Evolutionary conservation across 2,329 filamentous ascomycete genomes (phyloP), one percentile per base, ranked within the genome.

Genomic region (Capronia americana): DNA sequence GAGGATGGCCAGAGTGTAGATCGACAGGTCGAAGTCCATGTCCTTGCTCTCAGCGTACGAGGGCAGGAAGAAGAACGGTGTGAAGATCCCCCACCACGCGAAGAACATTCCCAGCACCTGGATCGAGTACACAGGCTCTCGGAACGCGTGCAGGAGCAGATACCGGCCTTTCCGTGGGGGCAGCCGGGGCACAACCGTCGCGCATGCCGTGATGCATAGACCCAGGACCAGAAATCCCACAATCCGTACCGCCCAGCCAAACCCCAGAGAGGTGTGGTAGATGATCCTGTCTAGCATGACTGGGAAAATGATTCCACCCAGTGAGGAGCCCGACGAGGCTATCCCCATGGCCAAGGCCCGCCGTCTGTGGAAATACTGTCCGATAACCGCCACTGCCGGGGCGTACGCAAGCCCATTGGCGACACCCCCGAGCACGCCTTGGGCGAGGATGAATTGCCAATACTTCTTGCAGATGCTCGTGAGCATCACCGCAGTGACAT

Each of bases 271-370:
- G 0, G 76, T 70, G 0, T 77, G 77, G 2, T 77, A 68, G 0
- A 78, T 68, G n/a, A 81, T 61, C 63, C 78, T 71, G 60, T 77
- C 72, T 67, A 80, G 79, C 74, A 81, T 78, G 62, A 85, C 80
- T 0, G 87, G 85, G 69, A 86, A 88, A 10, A 87, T 75, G 11
- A 88, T 75, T 56, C 66, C 61, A 20, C 76, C 75, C 51, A 78
- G 75, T n/a, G 73, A 76, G 50, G 74, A 72, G 26, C 70, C 72
- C 6, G 75, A 68, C 2, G 89, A 88, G 10, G 92, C 92, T 59
- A 97, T 82, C 17, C 93, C 93, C 1, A 91, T 95, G 1, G 93
- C 93, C 64, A 92, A 83, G 4, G 90, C 93, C 17, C 93, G 88
- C 55, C 88, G 87, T 5, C 80, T 79, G 32, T 87, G 84, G 83